Base-by-base conservation (phyloP, 2,329 filamentous ascomycete species). In the Colletotrichum destructivum region DNA sequence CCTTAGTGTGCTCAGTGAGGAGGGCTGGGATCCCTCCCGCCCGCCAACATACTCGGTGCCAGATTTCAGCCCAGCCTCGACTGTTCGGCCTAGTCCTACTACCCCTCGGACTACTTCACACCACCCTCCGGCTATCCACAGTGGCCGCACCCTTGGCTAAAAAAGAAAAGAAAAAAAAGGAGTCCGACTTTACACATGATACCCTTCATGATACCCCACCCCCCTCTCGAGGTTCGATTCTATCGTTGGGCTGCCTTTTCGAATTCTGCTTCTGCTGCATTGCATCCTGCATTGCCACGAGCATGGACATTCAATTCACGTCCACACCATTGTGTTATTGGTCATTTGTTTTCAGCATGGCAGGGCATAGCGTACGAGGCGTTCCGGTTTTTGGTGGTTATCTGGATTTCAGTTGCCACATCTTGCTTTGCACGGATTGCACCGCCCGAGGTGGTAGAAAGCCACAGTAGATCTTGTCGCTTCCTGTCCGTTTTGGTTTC, bases 1-100 rank as follows among this genome's bases (percentile, higher is more conserved):
- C 88, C 88, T 99, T 49, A 95, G 91, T 74, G 94, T 93, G 16
- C 85, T 98, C 62, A 93, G 93, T 72, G 95, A 98, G 77, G 93
- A 96, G 80, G 87, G 84, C 52, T 91, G 90, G 89, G 87, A 90
- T 73, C 76, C 83, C 8, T 81, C 81, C 56, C 79, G 81, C 16
- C 76, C 79, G 15, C 76, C 82, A 13, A 77, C 82, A 35, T 86
- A 83, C 61, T 77, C 79, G 35, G 76, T 80, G n/a, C 76, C 80
- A 21, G 82, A 82, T 44, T 85, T 84, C 64, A 78, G 75, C 61
- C 69, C 79, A 40, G 69, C 78, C 31, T 80, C 83, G 23, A 78
- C 82, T 1, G 77, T 86, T 15, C 82, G 81, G 64, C 74, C 82
- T 3, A 80, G 78, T 64, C 74, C 82, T 11, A 78, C 79, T 18